Base-by-base conservation (phyloP, 139 green algal genomes). In the Chlamydomonas schloesseri region DNA sequence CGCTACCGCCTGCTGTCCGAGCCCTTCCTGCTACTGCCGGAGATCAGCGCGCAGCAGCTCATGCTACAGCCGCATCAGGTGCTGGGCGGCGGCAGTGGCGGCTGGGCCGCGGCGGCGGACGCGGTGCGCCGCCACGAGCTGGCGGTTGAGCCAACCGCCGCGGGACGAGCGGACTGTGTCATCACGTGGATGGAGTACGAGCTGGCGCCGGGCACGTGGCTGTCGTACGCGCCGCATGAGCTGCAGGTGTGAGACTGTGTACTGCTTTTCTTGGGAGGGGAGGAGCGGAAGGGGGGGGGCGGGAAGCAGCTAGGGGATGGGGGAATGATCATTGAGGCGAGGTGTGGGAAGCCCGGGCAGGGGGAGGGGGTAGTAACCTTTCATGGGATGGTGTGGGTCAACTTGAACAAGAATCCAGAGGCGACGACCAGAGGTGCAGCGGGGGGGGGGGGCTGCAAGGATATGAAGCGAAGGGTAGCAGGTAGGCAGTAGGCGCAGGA, bases 121-220 rank as follows among this genome's bases (percentile, higher is more conserved):
- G n/a, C 3, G 9, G 13, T 15, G 58, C 36, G 53, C 81, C 53
- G 29, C 42, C 69, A 80, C 9, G 69, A 79, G 5, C 42, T 76
- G 14, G 17, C 34, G 20, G 71, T 88, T 0, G n/a, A n/a, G 13
- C 33, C 76, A 0, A 57, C 71, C 8, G 33, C 33, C 0, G 5
- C 58, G 24, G 89, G 89, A 0, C 24, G 53, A 6, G 47, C 69
- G 65, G 80, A 92, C 18, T 90, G 84, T 31, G 60, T 92, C 18
- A 55, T 92, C 8, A 81, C 60, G 36, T 92, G 89, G 89, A n/a
- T 84, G 18, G 89, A 92, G 50, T 90, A 87, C 71, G 84, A 90
- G n/a, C 57, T 90, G 33, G 67, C 67, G 37, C 65, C 73, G 28
- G 74, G 84, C 1, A 75, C 81, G 42, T 80, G 74, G 74, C 53